A percentile compares a stretch with the other conserved stretches of the same genome.
Conservation (phyloP, 495 filamentous ascomycete genomes). For the Pyronema domesticum region DNA sequence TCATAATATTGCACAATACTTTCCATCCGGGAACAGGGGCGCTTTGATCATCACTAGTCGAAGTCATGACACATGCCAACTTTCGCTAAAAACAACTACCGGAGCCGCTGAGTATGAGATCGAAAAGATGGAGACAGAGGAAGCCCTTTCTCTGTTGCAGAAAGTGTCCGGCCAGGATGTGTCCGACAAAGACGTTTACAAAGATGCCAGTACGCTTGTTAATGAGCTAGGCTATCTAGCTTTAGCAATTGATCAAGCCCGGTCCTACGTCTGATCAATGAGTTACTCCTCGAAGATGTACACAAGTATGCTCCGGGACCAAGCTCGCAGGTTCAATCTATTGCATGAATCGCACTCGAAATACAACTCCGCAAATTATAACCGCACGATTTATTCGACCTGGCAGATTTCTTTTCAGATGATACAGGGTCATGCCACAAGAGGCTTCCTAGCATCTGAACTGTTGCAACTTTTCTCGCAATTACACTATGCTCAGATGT, state of each 20-base stretch:
- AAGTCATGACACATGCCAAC: slow-evolving; percentile 16
- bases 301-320: background rate
- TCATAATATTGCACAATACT: slow-evolving; percentile 14
- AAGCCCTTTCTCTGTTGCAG: slow-evolving; percentile 12
- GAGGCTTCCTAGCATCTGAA: background rate
- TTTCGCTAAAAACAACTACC: slow-evolving; percentile 17
- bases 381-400: slow-evolving; percentile 4
- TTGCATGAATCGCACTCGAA: background rate
- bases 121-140: slow-evolving; percentile 15
- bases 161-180: background rate
- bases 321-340: background rate
- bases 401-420: slow-evolving; percentile 9
- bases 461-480: slow-evolving; percentile 3
- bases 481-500: slow-evolving; percentile 5
- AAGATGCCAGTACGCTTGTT: background rate
- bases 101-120: slow-evolving; percentile 16
- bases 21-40: slow-evolving; percentile 26
- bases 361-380: background rate
- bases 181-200: background rate
- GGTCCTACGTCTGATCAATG: slow-evolving; percentile 6
- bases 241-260: slow-evolving; percentile 12
- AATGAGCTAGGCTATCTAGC: slow-evolving; percentile 6
- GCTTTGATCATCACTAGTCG: slow-evolving; percentile 28
- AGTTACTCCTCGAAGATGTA: slow-evolving; percentile 1
- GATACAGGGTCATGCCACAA: background rate